phyloP scores from a whole-genome alignment of 257 asterid genomes.

The Gentiana dahurica region DNA sequence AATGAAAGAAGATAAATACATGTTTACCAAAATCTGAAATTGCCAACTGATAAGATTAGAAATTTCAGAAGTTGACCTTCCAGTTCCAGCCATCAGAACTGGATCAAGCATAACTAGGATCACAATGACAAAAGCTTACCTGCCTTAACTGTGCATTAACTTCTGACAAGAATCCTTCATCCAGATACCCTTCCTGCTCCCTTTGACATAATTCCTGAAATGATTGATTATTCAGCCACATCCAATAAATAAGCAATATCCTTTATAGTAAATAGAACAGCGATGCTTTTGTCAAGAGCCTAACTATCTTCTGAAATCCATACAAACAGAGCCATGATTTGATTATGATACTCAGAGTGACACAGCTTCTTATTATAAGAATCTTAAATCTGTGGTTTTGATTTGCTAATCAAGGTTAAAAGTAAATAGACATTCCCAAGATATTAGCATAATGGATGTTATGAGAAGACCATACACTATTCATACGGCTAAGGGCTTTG shows the following conservation, averaged over 20 bases:
- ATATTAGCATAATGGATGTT: not conserved
- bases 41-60: not conserved
- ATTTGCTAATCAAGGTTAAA: not conserved
- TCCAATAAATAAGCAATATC: too few species aligned
- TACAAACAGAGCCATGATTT: too few species aligned
- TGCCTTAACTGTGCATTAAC: slow-evolving; percentile 89
- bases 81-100: not conserved
- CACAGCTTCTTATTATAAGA: too few species aligned
- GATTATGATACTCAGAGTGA: not conserved
- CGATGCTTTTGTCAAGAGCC: not conserved
- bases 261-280: too few species aligned
- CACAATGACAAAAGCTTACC: slow-evolving; percentile 31
- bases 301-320: not conserved
- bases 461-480: slow-evolving; percentile 40
- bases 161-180: slow-evolving; percentile 92
- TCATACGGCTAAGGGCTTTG: slow-evolving; percentile 66
- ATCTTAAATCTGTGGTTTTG: not conserved
- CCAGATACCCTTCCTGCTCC: slow-evolving; percentile 93
- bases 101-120: not conserved
- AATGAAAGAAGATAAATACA: not conserved
- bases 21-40: not conserved
- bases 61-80: not conserved
- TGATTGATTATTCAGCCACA: not conserved
- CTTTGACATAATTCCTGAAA: slow-evolving; percentile 71
- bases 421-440: not conserved